phyloP scores from a whole-genome alignment of 2,329 filamentous ascomycete genomes.

The Hypoxylon sp. region DNA sequence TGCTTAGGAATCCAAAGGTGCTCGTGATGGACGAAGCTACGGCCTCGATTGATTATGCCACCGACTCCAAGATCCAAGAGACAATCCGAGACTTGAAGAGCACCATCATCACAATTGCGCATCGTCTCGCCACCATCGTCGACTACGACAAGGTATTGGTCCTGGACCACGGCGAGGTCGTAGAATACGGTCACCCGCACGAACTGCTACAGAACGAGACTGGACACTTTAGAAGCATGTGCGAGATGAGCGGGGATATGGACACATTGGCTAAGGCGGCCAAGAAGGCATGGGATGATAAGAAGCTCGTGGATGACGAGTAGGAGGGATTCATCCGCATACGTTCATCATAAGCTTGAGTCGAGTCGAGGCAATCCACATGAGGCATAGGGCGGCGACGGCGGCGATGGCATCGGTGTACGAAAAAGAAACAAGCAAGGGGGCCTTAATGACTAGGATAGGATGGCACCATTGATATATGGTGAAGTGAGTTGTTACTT shows the following conservation, averaged over 20 bases:
- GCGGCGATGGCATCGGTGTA: not conserved
- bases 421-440: not conserved
- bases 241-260: constrained; percentile 74
- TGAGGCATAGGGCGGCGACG: no score
- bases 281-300: constrained; percentile 65
- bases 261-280: constrained; percentile 67
- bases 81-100: constrained; percentile 94
- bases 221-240: constrained; percentile 75
- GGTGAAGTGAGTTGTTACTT: constrained; percentile 20
- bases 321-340: constrained; percentile 44
- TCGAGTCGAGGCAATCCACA: not conserved
- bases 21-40: constrained; percentile 99
- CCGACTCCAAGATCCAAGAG: constrained; percentile 95
- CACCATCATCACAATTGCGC: constrained; percentile 97
- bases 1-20: constrained; percentile 91
- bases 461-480: constrained; percentile 8
- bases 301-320: constrained; percentile 59
- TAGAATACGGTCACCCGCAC: constrained; percentile 93
- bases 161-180: constrained; percentile 87
- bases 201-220: constrained; percentile 80
- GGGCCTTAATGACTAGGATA: constrained; percentile 15
- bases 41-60: constrained; percentile 96
- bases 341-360: constrained; percentile 6
- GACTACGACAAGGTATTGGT: constrained; percentile 99
- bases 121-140: constrained; percentile 94